phyloP scores from a whole-genome alignment of 2,329 filamentous ascomycete species.

The Monosporascus sp. region DNA sequence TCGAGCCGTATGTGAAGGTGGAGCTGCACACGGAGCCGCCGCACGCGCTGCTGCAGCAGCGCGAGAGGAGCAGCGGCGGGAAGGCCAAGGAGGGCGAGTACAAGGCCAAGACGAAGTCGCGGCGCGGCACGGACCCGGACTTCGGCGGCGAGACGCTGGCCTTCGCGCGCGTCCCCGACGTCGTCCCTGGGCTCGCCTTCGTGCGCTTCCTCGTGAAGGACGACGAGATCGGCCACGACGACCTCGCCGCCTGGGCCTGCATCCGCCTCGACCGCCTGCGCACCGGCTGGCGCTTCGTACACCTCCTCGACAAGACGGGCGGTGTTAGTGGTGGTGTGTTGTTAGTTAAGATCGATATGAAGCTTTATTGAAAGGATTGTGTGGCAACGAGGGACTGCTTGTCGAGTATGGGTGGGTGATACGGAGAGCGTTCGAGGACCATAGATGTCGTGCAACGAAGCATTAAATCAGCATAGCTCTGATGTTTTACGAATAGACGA shows the following conservation, averaged over 20 bases:
- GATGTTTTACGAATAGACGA: too few species aligned
- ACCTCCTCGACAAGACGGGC: constrained; percentile 67
- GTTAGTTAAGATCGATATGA: constrained; percentile 68
- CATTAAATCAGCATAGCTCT: too few species aligned
- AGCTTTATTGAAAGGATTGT: constrained; percentile 4
- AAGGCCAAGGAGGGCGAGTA: constrained; percentile 53
- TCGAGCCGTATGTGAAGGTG: constrained; percentile 78
- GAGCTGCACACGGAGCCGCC: constrained; percentile 71
- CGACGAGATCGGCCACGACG: constrained; percentile 73
- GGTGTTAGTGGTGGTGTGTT: constrained; percentile 62
- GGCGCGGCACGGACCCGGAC: constrained; percentile 57
- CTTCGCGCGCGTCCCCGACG: constrained; percentile 50
- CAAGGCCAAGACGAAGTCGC: constrained; percentile 55
- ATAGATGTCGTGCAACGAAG: too few species aligned
- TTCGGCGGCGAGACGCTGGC: constrained; percentile 54
- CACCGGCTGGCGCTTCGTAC: constrained; percentile 72
- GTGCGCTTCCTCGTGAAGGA: constrained; percentile 83
- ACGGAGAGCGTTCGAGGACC: too few species aligned
- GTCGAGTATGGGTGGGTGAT: not conserved
- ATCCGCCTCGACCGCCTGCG: constrained; percentile 77
- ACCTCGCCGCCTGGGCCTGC: constrained; percentile 82
- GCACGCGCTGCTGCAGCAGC: constrained; percentile 17
- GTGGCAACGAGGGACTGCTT: not conserved
- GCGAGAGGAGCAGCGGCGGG: constrained; percentile 34
- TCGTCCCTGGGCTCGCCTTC: constrained; percentile 68